Evolutionary conservation across 345 rosid genomes (phyloP), one percentile per base, ranked within the genome.

Genomic region (Acer negundo): DNA sequence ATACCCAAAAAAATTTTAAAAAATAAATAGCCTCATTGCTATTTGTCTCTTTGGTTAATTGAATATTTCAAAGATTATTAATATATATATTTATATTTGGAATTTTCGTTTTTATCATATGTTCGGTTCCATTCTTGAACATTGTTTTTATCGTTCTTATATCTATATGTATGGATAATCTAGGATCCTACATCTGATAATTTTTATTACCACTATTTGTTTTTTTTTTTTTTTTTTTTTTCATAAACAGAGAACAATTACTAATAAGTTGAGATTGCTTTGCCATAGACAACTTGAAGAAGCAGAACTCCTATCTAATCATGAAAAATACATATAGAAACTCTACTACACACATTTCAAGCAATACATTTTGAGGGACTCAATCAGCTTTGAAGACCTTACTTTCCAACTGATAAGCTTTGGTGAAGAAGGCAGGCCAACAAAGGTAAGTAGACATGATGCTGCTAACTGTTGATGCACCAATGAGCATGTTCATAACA

Each of bases 391-490:
- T 70, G 82, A 93, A 93, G 69, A 92, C 94, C 22, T 72, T 89
- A 19, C 85, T 79, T 73, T 95, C 87, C 70, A 95, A 75, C 73
- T 92, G 99, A 80, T 82, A 95, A 58, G 97, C 90, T 63, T 77
- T 83, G 53, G 98, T 95, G 91, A 95, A 95, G 88, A 93, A 95
- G 69, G 90, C 84, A 22, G 97, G 95, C 99, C 97, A 95, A 58
- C 89, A 95, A 4, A 92, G 93, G 82, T 92, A 93, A 0, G 97
- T 95, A 2, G 92, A 93, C 85, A 86, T 77, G 74, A 93, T 91
- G 89, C 97, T 90, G 80, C 97, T 91, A 67, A 93, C 77, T 1
- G 99, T 92, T 0, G 93, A 81, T 23, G 99, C 94, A 9, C 95
- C 95, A 0, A 95, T 79, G 20, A 95, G 80, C 98, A 93, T 95